phyloP scores from a whole-genome alignment of 768 basidiomycete species.

The Tricholoma bakamatsutake region DNA sequence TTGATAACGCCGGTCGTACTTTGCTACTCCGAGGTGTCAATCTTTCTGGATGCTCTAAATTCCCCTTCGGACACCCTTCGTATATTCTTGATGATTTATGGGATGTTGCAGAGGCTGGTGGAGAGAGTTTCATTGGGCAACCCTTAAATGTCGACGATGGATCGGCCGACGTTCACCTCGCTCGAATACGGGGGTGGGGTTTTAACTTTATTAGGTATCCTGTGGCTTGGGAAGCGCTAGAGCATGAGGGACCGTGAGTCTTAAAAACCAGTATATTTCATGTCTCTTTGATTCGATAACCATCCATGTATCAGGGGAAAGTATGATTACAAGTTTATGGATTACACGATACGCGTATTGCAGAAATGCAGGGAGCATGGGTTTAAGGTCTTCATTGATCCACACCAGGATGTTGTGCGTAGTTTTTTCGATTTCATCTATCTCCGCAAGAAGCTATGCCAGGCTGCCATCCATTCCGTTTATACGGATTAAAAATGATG shows the following conservation, averaged over 20 bases:
- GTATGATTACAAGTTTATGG: slow-evolving; percentile 89
- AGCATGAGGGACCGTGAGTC: slow-evolving; percentile 93
- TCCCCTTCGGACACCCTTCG: slow-evolving; percentile 66
- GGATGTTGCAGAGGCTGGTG: slow-evolving; percentile 68
- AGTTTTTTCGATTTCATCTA: neutral
- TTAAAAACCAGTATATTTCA: neutral
- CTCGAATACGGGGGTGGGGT: slow-evolving; percentile 87
- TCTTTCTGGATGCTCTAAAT: slow-evolving; percentile 84
- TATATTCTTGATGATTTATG: slow-evolving; percentile 73
- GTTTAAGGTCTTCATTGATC: slow-evolving; percentile 89
- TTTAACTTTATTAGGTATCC: slow-evolving; percentile 83
- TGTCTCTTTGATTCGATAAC: slow-evolving; percentile 8
- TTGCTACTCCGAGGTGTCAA: slow-evolving; percentile 92
- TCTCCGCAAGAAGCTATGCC: neutral
- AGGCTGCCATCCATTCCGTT: neutral
- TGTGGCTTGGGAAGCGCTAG: slow-evolving; percentile 93
- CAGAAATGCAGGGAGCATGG: slow-evolving; percentile 89
- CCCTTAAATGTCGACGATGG: slow-evolving; percentile 85
- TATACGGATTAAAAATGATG: neutral
- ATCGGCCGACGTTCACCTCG: slow-evolving; percentile 79
- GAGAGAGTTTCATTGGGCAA: slow-evolving; percentile 64
- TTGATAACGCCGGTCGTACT: slow-evolving; percentile 70
- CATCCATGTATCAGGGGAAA: slow-evolving; percentile 50
- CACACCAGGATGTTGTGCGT: slow-evolving; percentile 92
- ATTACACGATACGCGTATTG: slow-evolving; percentile 85